Percentiles rank a stretch among this genome's conserved stretches.
These are phyloP conservation scores for Jimgerdemannia lactiflua DNA, from an alignment of 192 early-diverging fungal species.

Conservation along the genomic window DNA sequence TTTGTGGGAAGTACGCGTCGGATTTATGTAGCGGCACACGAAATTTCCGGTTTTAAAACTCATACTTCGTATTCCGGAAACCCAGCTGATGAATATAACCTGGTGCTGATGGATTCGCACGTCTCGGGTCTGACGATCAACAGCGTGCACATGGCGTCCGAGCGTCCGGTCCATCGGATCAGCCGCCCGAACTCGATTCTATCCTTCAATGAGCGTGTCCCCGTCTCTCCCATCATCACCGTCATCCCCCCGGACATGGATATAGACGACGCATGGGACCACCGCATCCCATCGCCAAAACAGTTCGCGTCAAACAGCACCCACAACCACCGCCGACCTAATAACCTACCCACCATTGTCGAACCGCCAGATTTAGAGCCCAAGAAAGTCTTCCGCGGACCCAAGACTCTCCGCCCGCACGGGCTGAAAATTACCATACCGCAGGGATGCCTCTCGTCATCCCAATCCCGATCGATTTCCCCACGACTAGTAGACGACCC, in stretches of 20 bases:
- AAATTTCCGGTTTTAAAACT: slow-evolving; percentile 21
- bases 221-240: not conserved
- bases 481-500: not conserved
- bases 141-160: not conserved
- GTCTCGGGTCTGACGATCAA: not conserved
- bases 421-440: not conserved
- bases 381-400: too few relatives aligned
- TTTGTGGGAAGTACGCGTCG: too few relatives aligned
- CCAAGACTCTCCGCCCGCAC: not conserved
- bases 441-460: not conserved
- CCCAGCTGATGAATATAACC: not conserved
- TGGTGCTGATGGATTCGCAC: not conserved
- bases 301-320: not conserved
- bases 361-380: not conserved
- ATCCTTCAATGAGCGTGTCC: not conserved
- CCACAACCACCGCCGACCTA: not conserved
- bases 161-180: not conserved
- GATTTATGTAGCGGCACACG: not conserved
- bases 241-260: not conserved
- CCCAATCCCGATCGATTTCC: not conserved
- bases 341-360: not conserved
- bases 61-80: slow-evolving; percentile 18
- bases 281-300: not conserved
- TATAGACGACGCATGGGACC: not conserved
- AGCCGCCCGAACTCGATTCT: not conserved